Conservation (phyloP, 257 asterid genomes). For the Scutellaria minor region DNA sequence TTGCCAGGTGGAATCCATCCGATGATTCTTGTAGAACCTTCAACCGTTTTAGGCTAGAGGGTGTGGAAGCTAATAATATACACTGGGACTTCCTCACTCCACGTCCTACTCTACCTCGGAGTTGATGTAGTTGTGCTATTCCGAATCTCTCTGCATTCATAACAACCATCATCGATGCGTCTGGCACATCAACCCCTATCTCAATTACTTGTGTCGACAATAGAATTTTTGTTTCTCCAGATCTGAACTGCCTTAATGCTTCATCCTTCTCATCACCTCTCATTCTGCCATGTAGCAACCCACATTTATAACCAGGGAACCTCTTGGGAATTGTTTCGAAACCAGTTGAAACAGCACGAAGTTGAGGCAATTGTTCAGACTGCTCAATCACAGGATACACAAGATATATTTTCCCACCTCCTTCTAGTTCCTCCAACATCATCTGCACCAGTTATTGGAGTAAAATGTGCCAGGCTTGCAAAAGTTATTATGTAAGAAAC, state of each 20-base stretch:
- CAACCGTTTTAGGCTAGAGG: constrained; percentile 67
- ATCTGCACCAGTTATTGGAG: constrained; percentile 53
- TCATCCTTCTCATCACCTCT: constrained; percentile 80
- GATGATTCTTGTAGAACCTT: constrained; percentile 82
- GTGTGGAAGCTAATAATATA: constrained; percentile 60
- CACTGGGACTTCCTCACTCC: constrained; percentile 88
- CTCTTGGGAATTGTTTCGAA: constrained; percentile 62
- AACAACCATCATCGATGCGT: constrained; percentile 98
- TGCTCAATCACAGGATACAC: constrained; percentile 88
- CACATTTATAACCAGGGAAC: constrained; percentile 68
- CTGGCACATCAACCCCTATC: constrained; percentile 94
- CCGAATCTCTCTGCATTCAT: constrained; percentile 98
- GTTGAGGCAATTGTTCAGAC: constrained; percentile 93
- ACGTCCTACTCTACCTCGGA: constrained; percentile 94
- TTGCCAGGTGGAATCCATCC: constrained; percentile 86
- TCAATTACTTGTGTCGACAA: constrained; percentile 96
- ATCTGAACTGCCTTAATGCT: constrained; percentile 68
- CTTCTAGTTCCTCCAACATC: constrained; percentile 75
- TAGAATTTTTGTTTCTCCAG: constrained; percentile 75
- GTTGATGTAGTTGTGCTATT: constrained; percentile 90
- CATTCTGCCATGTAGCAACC: constrained; percentile 90
- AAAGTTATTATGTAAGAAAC: constrained; percentile 1
- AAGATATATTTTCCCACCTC: constrained; percentile 80
- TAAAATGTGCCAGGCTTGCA: background rate
- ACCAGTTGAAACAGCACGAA: constrained; percentile 88